Evolutionary conservation across 805 yeast species (phyloP).

Genomic region (Gaillardinia entomophila): DNA sequence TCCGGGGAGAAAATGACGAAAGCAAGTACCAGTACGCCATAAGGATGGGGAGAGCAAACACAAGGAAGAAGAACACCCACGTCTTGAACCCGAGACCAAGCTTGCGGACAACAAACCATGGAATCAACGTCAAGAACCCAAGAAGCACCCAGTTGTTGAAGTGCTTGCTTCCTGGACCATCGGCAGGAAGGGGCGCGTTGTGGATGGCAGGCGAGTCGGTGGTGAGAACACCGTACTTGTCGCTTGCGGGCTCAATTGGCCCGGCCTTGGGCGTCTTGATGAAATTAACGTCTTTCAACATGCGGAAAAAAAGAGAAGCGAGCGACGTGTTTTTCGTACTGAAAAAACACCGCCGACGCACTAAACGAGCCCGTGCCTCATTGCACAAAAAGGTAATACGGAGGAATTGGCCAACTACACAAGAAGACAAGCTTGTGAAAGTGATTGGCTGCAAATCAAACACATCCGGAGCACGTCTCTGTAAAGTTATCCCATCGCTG

Average conservation of each 20-base stretch:
- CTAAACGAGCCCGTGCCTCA: no score
- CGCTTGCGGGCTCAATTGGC: conserved; percentile 24
- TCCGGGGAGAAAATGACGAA: conserved; percentile 74
- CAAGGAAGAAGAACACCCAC: conserved; percentile 51
- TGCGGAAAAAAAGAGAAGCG: no score
- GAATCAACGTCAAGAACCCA: conserved; percentile 48
- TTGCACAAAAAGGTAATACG: no score
- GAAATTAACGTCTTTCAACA: conserved; percentile 45
- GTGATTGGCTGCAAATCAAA: no score
- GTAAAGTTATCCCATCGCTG: conserved; percentile 45
- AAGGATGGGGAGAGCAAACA: conserved; percentile 63
- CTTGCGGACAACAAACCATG: conserved; percentile 57
- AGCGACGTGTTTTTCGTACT: no score
- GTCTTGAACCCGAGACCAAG: conserved; percentile 67
- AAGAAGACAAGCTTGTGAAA: no score
- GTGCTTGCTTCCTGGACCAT: conserved; percentile 79
- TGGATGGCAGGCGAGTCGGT: conserved; percentile 61
- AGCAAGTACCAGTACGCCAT: conserved; percentile 78
- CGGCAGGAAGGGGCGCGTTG: conserved; percentile 86
- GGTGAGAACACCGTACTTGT: conserved; percentile 31
- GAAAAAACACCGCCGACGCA: no score
- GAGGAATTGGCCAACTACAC: no score
- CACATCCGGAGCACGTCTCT: no score
- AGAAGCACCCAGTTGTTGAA: conserved; percentile 59
- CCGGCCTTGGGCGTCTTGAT: conserved; percentile 54